These are phyloP conservation scores for Globisporangium iwayamae DNA, from an alignment of 352 stramenopile species.

Conservation along the genomic window DNA sequence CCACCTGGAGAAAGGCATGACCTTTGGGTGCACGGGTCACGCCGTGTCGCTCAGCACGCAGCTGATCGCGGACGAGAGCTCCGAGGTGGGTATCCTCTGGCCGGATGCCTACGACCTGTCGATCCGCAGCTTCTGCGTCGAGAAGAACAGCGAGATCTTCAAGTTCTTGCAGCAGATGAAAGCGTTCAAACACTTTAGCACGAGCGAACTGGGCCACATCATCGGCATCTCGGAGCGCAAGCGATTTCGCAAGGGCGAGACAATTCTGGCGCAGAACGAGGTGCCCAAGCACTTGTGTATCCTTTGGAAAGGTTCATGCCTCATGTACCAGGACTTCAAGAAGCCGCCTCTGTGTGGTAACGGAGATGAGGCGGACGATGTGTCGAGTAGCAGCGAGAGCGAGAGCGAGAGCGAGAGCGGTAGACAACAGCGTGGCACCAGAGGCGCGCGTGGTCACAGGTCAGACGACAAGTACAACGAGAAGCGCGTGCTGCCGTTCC, in stretches of 20 bases:
- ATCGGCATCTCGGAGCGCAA: conserved; percentile 72
- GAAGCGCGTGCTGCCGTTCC: conserved; percentile 40
- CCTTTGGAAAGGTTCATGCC: conserved; percentile 62
- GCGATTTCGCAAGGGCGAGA: conserved; percentile 61
- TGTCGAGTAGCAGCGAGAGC: conserved; percentile 9
- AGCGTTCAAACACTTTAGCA: conserved; percentile 54
- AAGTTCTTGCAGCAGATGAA: conserved; percentile 65
- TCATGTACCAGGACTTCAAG: conserved; percentile 64
- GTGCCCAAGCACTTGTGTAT: conserved; percentile 47
- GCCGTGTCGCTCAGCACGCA: conserved; percentile 38
- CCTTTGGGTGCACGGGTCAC: conserved; percentile 62
- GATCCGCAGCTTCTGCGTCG: conserved; percentile 51
- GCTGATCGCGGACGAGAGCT: conserved; percentile 62
- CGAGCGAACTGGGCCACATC: conserved; percentile 61
- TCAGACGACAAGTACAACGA: conserved; percentile 17
- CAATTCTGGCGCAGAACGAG: conserved; percentile 62
- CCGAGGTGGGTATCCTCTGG: conserved; percentile 66
- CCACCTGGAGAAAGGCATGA: conserved; percentile 47
- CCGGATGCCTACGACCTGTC: conserved; percentile 49
- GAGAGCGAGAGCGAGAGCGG: conserved; percentile 15
- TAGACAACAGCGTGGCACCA: neutral
- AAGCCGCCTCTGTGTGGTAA: conserved; percentile 32
- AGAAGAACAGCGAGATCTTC: conserved; percentile 64
- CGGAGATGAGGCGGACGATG: neutral
- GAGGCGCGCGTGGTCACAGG: neutral